Evolutionary conservation across 305 asterid species (phyloP), one percentile per base, ranked within the genome.

Genomic region (Withania somnifera): DNA sequence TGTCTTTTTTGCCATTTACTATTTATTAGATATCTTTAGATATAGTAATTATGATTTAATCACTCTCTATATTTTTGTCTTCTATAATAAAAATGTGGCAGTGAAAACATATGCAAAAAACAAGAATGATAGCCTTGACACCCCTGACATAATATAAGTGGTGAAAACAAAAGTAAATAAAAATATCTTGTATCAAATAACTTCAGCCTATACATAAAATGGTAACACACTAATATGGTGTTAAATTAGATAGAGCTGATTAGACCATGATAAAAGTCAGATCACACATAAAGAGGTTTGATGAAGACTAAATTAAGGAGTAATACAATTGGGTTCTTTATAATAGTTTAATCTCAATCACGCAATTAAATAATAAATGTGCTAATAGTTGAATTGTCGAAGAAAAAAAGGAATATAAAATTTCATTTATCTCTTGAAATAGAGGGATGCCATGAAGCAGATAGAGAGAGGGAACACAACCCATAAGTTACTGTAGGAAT

Each of bases 401-500:
- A 42, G 11, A 56, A 53, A 22, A 3, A 45, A 28, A 9, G 20
- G 6, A 24, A 8, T 3, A 11, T 34, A 38, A 8, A 14, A 11
- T 3, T 19, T 20, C 22, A 40, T 13, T 85, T n/a, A 93, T 94
- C 97, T 89, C 20, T 8, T 97, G 98, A 82, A 92, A 93, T 82
- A 92, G 82, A 73, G 92, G 63, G n/a, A 91, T 85, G 19, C 78
- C 87, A 30, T 87, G 91, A 88, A 91, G 86, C 84, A 92, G 78
- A 80, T 60, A 87, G 53, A 93, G 87, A 77, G 94, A 82, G 22
- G 97, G 97, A 77, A 82, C 10, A n/a, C 61, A 83, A 24, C 6
- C 57, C 85, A 24, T 93, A 95, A 67, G 81, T 90, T 2, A 93
- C 68, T 0, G 90, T 88, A 15, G 98, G 93, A 73, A 95, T 15